Conservation (phyloP, 1,284 basidiomycete genomes). For the Neolentinus lepideus region DNA sequence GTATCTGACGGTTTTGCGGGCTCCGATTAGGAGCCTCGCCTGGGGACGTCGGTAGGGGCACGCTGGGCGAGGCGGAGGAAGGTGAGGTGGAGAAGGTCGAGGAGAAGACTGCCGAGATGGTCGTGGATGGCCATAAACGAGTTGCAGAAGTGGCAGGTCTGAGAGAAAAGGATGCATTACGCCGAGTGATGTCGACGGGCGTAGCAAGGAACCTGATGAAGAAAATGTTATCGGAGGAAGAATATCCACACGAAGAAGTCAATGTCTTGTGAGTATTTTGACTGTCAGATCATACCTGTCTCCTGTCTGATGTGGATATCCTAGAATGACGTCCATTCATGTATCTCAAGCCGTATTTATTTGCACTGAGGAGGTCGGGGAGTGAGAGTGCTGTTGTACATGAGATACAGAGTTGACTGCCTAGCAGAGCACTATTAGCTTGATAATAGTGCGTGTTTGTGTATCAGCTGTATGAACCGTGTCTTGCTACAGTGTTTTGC, state of each 20-base stretch:
- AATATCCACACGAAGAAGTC: not conserved
- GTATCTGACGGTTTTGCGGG: slow-evolving; percentile 78
- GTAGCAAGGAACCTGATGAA: not conserved
- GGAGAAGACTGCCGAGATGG: not conserved
- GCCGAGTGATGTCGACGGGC: no score
- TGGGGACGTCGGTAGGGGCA: slow-evolving; percentile 19
- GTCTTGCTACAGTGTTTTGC: not conserved
- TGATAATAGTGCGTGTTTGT: not conserved
- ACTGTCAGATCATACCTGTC: not conserved
- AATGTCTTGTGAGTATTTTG: not conserved
- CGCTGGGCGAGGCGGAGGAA: slow-evolving; percentile 23
- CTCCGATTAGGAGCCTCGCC: slow-evolving; percentile 67
- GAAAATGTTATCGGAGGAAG: not conserved
- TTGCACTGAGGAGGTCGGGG: not conserved
- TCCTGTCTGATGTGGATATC: not conserved
- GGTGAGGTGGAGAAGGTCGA: slow-evolving; percentile 12
- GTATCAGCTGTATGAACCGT: not conserved
- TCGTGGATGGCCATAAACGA: not conserved
- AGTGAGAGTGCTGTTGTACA: not conserved
- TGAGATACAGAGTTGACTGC: no score
- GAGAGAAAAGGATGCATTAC: not conserved
- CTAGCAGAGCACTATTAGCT: not conserved
- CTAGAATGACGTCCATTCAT: not conserved
- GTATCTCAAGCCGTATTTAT: not conserved
- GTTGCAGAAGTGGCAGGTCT: not conserved